These are phyloP conservation scores for Rhodotorula sp. DNA, from an alignment of 1,284 basidiomycete genomes.

Conservation along the genomic window DNA sequence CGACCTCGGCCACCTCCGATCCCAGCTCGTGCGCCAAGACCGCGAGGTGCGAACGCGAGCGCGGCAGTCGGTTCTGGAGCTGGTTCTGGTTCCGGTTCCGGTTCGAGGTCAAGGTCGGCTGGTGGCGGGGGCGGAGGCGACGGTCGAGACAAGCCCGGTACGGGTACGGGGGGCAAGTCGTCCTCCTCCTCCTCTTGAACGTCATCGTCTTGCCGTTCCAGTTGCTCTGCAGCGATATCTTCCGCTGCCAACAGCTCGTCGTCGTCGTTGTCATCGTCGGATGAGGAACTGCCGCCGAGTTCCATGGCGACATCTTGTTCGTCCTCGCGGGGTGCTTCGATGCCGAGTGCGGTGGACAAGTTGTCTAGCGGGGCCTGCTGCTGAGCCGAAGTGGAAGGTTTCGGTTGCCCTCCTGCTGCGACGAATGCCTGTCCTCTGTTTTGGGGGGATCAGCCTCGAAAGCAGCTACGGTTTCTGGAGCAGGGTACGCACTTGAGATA, in stretches of 20 bases:
- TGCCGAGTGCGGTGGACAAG: constrained; percentile 53
- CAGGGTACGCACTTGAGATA: constrained; percentile 32
- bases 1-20: neutral
- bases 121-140: constrained; percentile 53
- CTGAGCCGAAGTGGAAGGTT: neutral
- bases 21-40: constrained; percentile 11
- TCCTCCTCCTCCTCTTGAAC: constrained; percentile 50
- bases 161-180: constrained; percentile 28
- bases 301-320: constrained; percentile 48
- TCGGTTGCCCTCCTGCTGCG: constrained; percentile 22
- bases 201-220: constrained; percentile 46
- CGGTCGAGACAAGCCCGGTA: constrained; percentile 24
- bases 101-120: too few relatives aligned
- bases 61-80: constrained; percentile 10
- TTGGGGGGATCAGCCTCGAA: neutral
- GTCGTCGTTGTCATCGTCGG: constrained; percentile 18
- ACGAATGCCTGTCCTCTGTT: constrained; percentile 34
- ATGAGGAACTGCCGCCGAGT: constrained; percentile 20
- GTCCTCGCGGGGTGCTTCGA: constrained; percentile 54
- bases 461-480: neutral
- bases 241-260: constrained; percentile 1
- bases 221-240: constrained; percentile 9
- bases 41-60: constrained; percentile 53
- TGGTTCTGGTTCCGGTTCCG: constrained; percentile 39
- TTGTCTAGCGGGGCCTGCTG: constrained; percentile 23